Base-by-base conservation (phyloP, 1,284 basidiomycete species). In the Anthracocystis setariae region DNA sequence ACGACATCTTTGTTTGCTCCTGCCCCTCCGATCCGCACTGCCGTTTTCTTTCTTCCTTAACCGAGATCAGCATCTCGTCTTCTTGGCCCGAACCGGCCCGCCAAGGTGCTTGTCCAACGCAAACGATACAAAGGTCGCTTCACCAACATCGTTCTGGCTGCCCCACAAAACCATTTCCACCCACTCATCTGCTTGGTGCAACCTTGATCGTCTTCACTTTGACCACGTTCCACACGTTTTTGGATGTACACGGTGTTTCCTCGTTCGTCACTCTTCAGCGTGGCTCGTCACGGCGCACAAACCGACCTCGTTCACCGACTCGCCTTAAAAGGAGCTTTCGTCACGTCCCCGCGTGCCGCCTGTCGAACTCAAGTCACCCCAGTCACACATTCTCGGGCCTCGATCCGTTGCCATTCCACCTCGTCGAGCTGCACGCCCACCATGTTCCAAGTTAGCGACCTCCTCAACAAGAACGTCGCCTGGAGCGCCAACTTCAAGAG, bases 381-480 rank as follows among this genome's bases (percentile, higher is more conserved):
- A 3, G 18, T 29, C 46, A 44, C 33, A 17, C 35, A 23, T 18
- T 25, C 44, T 17, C 21, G 25, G 33, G 37, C 48, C 10, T 60
- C 51, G 10, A 45, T 45, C 24, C 65, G 53, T 49, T 50, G 32
- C 5, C 65, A 51, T 37, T 69, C 60, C 12, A 58, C 55, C 21
- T 44, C 23, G 49, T 46, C 46, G 21, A 44, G 21, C 18, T 42
- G 46, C 33, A 43, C 49, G 20, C 18, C 18, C 56, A 64, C 51
- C 9, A 66, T 65, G 68, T 37, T 59, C 45, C 62, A 61, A 23
- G 58, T 71, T 3, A 33, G 43, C 45, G 62, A 71, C 27, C 58
- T 71, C 21, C 43, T 65, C 42, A 17, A 23, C n/a, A 71, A 62
- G 58, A 82, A 81, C 68, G 55, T 64, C 50, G 32, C 63, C 5